These are phyloP conservation scores for Elongisporangium prolatum DNA, from an alignment of 352 stramenopile genomes.

Conservation along the genomic window DNA sequence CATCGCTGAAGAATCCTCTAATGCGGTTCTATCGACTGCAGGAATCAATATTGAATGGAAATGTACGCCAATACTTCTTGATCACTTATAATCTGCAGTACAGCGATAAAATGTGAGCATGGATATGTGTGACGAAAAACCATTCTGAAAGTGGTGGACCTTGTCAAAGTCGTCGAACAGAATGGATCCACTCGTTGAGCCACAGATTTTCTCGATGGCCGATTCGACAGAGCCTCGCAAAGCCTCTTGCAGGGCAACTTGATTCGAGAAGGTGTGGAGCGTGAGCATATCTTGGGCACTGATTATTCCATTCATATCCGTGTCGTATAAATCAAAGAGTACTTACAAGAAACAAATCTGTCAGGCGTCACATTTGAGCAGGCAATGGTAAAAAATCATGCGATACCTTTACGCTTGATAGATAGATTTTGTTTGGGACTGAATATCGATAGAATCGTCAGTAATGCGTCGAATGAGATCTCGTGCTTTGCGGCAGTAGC, in stretches of 20 bases:
- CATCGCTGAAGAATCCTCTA: slow-evolving; percentile 9
- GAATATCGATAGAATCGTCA: slow-evolving; percentile 28
- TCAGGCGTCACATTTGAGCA: not conserved
- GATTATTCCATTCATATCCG: slow-evolving; percentile 20
- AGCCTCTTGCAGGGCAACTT: not conserved
- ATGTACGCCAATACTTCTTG: slow-evolving; percentile 6
- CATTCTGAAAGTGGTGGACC: slow-evolving; percentile 4
- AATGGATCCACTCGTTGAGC: slow-evolving; percentile 5
- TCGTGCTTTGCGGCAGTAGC: not conserved
- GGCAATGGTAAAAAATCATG: not conserved
- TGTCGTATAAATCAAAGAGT: slow-evolving; percentile 39
- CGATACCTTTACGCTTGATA: slow-evolving; percentile 24
- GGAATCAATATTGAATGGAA: slow-evolving; percentile 1
- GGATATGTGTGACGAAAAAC: not conserved
- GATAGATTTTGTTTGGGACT: slow-evolving; percentile 29
- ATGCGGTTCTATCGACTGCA: not conserved
- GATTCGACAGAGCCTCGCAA: slow-evolving; percentile 8
- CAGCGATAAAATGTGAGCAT: not conserved
- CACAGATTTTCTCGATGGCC: slow-evolving; percentile 11
- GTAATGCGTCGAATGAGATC: slow-evolving; percentile 22
- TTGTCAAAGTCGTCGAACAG: slow-evolving; percentile 12
- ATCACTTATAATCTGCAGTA: slow-evolving; percentile 13
- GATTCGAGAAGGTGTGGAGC: slow-evolving; percentile 13
- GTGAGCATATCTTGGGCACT: slow-evolving; percentile 26
- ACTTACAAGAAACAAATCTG: slow-evolving; percentile 11